Percentiles rank a stretch among this genome's conserved stretches.
Conservation (phyloP, 2,329 filamentous ascomycete species). For the Nigrospora osmanthi region DNA sequence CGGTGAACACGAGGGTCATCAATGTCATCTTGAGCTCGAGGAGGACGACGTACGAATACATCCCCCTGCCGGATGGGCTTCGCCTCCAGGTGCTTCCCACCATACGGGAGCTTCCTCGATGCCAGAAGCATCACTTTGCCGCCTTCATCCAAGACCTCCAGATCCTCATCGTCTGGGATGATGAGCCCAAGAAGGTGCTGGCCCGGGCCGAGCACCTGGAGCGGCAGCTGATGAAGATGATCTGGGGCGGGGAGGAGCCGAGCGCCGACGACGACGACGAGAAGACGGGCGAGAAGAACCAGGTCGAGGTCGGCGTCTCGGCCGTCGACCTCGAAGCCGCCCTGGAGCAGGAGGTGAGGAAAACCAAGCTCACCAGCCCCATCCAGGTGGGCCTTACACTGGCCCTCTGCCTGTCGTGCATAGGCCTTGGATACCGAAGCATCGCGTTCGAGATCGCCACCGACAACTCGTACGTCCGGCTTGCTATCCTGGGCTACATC, state of each 20-base stretch:
- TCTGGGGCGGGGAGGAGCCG: conserved; percentile 41
- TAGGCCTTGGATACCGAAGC: conserved; percentile 48
- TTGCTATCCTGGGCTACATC: conserved; percentile 43
- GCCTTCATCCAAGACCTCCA: conserved; percentile 53
- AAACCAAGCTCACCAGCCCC: conserved; percentile 46
- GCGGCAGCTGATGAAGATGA: conserved; percentile 45
- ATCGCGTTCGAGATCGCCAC: conserved; percentile 46
- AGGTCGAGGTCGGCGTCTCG: conserved; percentile 29
- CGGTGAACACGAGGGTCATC: conserved; percentile 57
- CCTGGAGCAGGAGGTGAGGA: conserved; percentile 32
- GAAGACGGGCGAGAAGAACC: conserved; percentile 20
- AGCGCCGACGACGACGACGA: conserved; percentile 33
- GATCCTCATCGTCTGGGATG: conserved; percentile 57
- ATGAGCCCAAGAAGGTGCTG: conserved; percentile 48
- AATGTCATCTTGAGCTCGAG: conserved; percentile 43
- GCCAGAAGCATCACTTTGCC: conserved; percentile 59
- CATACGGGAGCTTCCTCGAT: conserved; percentile 47
- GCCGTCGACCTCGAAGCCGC: conserved; percentile 32
- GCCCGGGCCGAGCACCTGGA: conserved; percentile 44
- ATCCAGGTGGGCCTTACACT: conserved; percentile 45
- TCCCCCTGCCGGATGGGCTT: conserved; percentile 50
- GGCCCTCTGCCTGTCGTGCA: conserved; percentile 38
- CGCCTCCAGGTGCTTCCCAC: conserved; percentile 54
- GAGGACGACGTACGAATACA: conserved; percentile 40
- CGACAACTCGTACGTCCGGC: conserved; percentile 43